A percentile compares a stretch with the other conserved stretches of the same genome.
phyloP scores from a whole-genome alignment of 441 rosid genomes.

The Euphorbia celastroides region DNA sequence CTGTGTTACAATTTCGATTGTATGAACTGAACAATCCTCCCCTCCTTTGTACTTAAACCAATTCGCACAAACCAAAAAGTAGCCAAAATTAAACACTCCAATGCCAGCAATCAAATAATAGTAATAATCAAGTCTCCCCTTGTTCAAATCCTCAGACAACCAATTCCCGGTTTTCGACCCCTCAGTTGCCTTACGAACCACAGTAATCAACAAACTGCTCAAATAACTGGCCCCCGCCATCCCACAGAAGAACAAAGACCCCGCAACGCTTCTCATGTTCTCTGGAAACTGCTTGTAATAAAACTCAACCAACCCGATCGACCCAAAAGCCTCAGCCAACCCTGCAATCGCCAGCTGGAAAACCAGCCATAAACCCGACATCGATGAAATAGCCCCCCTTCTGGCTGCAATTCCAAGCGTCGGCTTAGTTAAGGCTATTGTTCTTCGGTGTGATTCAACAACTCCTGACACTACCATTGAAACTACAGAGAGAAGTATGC shows the following conservation, averaged over 20 bases:
- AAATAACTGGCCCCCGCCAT: constrained; percentile 50
- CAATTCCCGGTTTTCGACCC: constrained; percentile 46
- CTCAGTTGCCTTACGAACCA: constrained; percentile 48
- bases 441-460: constrained; percentile 52
- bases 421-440: constrained; percentile 50
- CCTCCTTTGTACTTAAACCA: constrained; percentile 61
- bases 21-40: not conserved
- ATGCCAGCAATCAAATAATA: constrained; percentile 57
- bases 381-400: constrained; percentile 65
- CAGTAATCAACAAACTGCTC: constrained; percentile 47
- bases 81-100: constrained; percentile 42
- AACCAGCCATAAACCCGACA: constrained; percentile 60
- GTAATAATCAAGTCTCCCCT: constrained; percentile 59
- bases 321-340: constrained; percentile 52
- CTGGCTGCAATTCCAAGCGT: constrained; percentile 53
- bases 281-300: constrained; percentile 84
- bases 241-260: constrained; percentile 55
- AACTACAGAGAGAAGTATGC: constrained; percentile 35
- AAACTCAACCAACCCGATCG: constrained; percentile 59
- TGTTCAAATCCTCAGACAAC: constrained; percentile 70
- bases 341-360: constrained; percentile 65
- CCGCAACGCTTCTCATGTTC: constrained; percentile 79
- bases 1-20: constrained; percentile 26
- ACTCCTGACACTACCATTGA: constrained; percentile 44
- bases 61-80: constrained; percentile 46